These are phyloP conservation scores for Coniferiporia weirii DNA, from an alignment of 1,284 basidiomycete species.

Conservation along the genomic window DNA sequence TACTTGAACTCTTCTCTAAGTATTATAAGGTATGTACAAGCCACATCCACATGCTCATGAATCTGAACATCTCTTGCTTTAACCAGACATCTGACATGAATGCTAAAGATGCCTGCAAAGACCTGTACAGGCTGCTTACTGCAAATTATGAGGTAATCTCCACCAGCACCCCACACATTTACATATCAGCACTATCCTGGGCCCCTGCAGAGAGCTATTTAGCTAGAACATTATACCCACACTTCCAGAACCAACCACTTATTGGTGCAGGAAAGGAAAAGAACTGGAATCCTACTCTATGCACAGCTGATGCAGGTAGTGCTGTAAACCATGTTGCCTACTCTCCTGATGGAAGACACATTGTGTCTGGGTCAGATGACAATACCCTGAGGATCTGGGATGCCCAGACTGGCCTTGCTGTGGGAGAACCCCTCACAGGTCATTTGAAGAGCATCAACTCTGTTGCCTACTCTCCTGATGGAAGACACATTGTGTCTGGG, in stretches of 20 bases:
- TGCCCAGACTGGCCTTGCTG: slow-evolving; percentile 46
- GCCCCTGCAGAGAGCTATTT: neutral
- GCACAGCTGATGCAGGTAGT: neutral
- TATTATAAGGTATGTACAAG: neutral
- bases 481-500: neutral
- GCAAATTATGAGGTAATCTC: neutral
- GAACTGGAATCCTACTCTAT: neutral
- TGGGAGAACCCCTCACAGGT: slow-evolving; percentile 52
- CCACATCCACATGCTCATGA: no score
- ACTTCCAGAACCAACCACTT: neutral
- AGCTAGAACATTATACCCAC: neutral
- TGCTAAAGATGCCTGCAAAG: neutral
- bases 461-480: slow-evolving; percentile 1
- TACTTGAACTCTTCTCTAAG: neutral
- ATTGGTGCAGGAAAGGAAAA: neutral
- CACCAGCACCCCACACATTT: neutral
- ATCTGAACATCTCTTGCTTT: no score
- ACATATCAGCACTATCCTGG: neutral
- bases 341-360: neutral
- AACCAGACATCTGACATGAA: no score
- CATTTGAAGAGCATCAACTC: slow-evolving; percentile 48
- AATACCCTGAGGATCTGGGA: neutral
- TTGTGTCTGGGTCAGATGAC: neutral
- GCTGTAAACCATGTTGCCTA: neutral
- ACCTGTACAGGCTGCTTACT: neutral